Conservation (phyloP, 176 grass and related monocot species). For the Typha latifolia region DNA sequence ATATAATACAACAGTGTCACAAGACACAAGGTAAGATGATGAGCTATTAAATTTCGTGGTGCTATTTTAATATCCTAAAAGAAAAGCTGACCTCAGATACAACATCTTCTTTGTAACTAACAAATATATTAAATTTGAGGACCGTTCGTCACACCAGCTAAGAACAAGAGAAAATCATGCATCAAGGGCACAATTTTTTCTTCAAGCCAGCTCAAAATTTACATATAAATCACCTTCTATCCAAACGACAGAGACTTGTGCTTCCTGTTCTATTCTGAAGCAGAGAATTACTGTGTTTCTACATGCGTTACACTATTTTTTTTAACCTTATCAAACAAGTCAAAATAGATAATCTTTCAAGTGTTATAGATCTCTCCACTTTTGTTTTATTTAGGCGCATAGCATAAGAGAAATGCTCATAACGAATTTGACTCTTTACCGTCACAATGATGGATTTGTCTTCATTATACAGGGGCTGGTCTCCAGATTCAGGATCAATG, state of each 20-base stretch:
- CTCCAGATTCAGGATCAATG: slow-evolving; percentile 82
- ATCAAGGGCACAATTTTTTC: not conserved
- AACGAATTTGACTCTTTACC: slow-evolving; percentile 26
- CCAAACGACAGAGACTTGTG: no score
- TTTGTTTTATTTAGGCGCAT: no score
- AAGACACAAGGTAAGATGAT: not conserved
- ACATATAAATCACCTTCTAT: no score
- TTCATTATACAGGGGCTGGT: slow-evolving; percentile 88
- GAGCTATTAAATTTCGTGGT: not conserved
- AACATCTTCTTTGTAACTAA: not conserved
- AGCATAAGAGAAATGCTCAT: no score
- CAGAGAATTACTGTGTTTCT: no score
- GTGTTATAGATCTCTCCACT: no score
- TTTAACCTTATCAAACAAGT: no score
- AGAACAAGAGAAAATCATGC: not conserved
- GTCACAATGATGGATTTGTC: slow-evolving; percentile 73
- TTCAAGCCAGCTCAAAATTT: no score
- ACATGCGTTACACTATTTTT: no score
- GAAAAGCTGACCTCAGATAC: not conserved
- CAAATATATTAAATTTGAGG: not conserved
- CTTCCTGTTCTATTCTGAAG: not conserved
- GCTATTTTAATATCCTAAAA: not conserved
- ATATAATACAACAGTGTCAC: no score
- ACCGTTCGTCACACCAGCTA: not conserved
- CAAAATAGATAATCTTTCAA: no score